Base-by-base conservation (phyloP, 164 flowering plant genomes). In the Stephania yunnanensis region DNA sequence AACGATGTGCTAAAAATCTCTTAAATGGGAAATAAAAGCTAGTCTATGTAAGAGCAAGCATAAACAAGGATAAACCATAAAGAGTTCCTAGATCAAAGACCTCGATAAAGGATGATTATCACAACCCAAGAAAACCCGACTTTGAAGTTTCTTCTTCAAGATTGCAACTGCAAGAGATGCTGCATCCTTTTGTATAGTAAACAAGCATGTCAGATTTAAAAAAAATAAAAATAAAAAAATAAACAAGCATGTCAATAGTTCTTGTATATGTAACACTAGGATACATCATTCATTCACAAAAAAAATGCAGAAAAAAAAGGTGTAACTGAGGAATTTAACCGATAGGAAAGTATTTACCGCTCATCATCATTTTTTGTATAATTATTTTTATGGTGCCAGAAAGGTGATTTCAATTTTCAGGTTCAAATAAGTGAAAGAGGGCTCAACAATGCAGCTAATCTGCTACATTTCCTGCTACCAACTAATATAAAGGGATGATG, bases 21-120 rank as follows among this genome's bases (percentile, higher is more conserved):
- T 50, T 50, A 50, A 50, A 50, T 50, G 36, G 45, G 30, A 67
- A 67, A 67, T 6, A 67, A 48, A 20, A 15, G 10, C 42, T 36
- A 36, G 42, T 36, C 4, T 36, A 36, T 36, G 42, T 30, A 48
- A n/a, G 2, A 15, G 30, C 8, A 71, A 25, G 69, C 63, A 29
- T 15, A 9, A 6, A 7, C 20, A 45, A 76, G 66, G 42, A 36
- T 36, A 36, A 36, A 36, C 42, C 42, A 36, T 2, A 36, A 36
- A 36, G 42, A 36, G 42, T 36, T 20, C 66, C 66, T 48, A 75
- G 74, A 15, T 31, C 46, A 17, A 50, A 75, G 25, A 91, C 99
- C 98, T 93, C 73, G 99, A 90, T 76, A 95, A 30, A 71, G 98
- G 99, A 86, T 92, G 95, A 82, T 88, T 91, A 75, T 92, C 99